These are phyloP conservation scores for Hansfordia pulvinata DNA, from an alignment of 2,329 filamentous ascomycete genomes.

Conservation along the genomic window DNA sequence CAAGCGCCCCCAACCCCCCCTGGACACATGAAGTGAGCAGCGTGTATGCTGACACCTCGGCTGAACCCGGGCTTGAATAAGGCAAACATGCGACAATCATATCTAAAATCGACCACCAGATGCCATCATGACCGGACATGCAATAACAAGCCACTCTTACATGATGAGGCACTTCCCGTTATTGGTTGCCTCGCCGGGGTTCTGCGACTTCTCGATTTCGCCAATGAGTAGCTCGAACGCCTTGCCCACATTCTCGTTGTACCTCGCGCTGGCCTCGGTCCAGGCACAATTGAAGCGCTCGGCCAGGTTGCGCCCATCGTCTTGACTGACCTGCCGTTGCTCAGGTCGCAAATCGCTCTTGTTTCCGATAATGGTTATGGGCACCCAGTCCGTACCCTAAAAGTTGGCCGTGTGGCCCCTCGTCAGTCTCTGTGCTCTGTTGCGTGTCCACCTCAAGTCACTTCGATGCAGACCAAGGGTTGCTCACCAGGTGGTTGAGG, in stretches of 20 bases:
- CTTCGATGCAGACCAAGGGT: too few relatives aligned
- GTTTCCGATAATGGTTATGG: constrained; percentile 90
- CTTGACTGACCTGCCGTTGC: constrained; percentile 77
- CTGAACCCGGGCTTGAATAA: too few relatives aligned
- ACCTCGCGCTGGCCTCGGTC: constrained; percentile 87
- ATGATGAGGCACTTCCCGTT: constrained; percentile 76
- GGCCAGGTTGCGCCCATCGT: constrained; percentile 73
- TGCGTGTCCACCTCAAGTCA: too few relatives aligned
- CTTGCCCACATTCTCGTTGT: constrained; percentile 85
- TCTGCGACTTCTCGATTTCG: constrained; percentile 89
- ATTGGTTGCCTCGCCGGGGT: constrained; percentile 70
- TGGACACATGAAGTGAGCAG: too few relatives aligned
- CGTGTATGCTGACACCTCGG: too few relatives aligned
- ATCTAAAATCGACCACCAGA: too few relatives aligned
- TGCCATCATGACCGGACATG: too few relatives aligned
- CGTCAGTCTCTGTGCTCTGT: too few relatives aligned
- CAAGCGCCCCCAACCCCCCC: too few relatives aligned
- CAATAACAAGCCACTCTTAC: too few relatives aligned
- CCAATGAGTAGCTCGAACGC: constrained; percentile 90
- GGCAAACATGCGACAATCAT: too few relatives aligned
- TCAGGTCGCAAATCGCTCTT: constrained; percentile 90
- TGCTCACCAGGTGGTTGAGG: constrained; percentile 81
- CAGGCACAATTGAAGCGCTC: constrained; percentile 85
- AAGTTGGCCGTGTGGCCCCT: too few relatives aligned
- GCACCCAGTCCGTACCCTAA: constrained; percentile 86